Conservation (phyloP, 2,329 filamentous ascomycete species). For the Alternaria postmessia region DNA sequence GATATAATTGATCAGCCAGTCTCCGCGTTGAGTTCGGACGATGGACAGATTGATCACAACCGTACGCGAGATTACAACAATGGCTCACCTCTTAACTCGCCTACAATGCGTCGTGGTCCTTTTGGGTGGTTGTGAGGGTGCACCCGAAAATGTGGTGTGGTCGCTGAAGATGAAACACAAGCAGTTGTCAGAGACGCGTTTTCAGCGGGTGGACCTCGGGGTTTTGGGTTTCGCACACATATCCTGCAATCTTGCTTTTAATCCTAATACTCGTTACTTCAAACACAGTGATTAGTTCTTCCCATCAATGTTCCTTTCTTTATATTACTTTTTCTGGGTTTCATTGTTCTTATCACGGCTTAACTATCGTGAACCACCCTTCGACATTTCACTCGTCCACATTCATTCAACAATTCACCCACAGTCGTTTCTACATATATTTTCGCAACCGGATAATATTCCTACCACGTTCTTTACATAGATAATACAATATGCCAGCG, state of each 20-base stretch:
- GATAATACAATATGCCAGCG: neutral
- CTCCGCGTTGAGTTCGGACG: neutral
- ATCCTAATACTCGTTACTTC: conserved; percentile 1
- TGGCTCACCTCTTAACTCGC: neutral
- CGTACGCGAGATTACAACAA: neutral
- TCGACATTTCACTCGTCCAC: neutral
- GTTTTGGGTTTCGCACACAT: neutral
- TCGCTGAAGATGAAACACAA: neutral
- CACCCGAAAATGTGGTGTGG: neutral
- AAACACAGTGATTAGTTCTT: neutral
- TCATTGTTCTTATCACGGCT: neutral
- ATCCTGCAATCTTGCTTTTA: conserved; percentile 6
- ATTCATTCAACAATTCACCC: neutral
- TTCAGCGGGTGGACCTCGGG: neutral
- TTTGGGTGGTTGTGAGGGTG: neutral
- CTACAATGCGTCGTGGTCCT: neutral
- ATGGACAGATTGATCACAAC: neutral
- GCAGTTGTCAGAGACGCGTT: conserved; percentile 1
- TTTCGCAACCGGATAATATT: neutral
- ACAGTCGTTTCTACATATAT: neutral
- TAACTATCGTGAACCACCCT: neutral
- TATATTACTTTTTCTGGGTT: neutral
- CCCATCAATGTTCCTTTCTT: neutral
- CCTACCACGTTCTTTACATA: neutral
- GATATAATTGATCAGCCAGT: neutral